Evolutionary conservation across 805 yeast species (phyloP), one percentile per base, ranked within the genome.

Genomic region (Tetrapisispora nanseiensis): DNA sequence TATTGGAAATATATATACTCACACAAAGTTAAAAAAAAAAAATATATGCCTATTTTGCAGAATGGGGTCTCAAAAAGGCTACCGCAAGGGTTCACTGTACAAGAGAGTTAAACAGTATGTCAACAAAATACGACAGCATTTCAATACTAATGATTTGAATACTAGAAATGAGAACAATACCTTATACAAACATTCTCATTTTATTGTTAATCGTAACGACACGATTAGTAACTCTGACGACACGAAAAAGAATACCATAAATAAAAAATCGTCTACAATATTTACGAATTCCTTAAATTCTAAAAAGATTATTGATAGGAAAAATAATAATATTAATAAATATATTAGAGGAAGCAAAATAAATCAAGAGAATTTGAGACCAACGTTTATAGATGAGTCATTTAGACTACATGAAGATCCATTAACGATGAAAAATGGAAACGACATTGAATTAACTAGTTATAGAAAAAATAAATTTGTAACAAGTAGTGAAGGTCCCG

Each of bases 391-490:
- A 1, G 41, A 38, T n/a, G 41, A 38, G 31, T 38, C 41, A 4
- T 38, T 38, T 30, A n/a, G 41, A 31, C 13, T 31, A 16, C 34
- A 38, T 38, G 30, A 10, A 7, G 33, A 38, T 30, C 41, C 41
- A 4, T 16, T 20, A 5, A 13, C 22, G 6, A 20, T 13, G 4
- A n/a, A 19, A 4, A 29, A 20, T 28, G 15, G 8, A 15, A 37
- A 16, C 4, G 6, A 8, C 10, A 15, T 28, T 12, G 31, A 27
- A 19, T 27, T 27, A 10, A 18, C 33, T 2, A 19, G 19, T 20
- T 28, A 12, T 20, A 22, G 23, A 22, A 23, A 19, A 26, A 7
- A 10, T 26, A n/a, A n/a, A 3, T 6, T 18, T n/a, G 7, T 11
- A 5, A 4, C 32, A 11, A 10, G 32, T 29, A 29, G 10, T 29